Conservation (phyloP, 371 early-diverging fungal species). For the Actinomortierella ambigua region DNA sequence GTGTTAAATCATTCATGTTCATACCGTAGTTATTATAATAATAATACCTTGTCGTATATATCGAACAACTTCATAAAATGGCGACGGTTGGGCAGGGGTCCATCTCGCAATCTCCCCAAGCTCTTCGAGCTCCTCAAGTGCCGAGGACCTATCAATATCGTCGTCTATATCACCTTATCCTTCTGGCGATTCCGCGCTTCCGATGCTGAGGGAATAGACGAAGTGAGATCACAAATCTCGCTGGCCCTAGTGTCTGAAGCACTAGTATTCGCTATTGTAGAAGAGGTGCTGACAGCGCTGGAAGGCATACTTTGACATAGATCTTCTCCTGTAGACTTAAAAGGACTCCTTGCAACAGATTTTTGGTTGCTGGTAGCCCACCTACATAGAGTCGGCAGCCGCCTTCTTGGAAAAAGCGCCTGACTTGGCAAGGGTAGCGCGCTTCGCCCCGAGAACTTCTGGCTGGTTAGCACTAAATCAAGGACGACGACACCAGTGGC, state of each 20-base stretch:
- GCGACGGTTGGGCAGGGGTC: conserved; percentile 7
- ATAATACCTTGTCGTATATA: conserved; percentile 7
- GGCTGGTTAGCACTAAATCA: not conserved
- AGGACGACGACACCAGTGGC: no score
- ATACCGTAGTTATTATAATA: not conserved
- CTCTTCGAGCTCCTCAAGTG: not conserved
- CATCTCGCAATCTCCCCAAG: conserved; percentile 5
- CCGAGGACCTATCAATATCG: not conserved
- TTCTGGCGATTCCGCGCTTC: not conserved
- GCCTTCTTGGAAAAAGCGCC: not conserved
- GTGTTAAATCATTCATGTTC: not conserved
- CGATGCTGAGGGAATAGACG: not conserved
- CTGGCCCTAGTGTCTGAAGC: not conserved
- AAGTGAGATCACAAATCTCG: not conserved
- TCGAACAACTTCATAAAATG: conserved; percentile 4
- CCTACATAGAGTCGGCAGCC: not conserved
- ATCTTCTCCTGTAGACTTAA: no score
- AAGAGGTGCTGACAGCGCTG: not conserved
- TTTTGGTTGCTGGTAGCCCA: not conserved
- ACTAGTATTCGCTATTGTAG: not conserved
- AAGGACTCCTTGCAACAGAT: not conserved
- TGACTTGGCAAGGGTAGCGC: not conserved
- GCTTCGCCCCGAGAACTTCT: not conserved
- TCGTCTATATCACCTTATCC: not conserved
- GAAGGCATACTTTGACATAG: not conserved